Evolutionary conservation across 2,329 filamentous ascomycete genomes (phyloP).

Genomic region (Fusarium liriodendri): DNA sequence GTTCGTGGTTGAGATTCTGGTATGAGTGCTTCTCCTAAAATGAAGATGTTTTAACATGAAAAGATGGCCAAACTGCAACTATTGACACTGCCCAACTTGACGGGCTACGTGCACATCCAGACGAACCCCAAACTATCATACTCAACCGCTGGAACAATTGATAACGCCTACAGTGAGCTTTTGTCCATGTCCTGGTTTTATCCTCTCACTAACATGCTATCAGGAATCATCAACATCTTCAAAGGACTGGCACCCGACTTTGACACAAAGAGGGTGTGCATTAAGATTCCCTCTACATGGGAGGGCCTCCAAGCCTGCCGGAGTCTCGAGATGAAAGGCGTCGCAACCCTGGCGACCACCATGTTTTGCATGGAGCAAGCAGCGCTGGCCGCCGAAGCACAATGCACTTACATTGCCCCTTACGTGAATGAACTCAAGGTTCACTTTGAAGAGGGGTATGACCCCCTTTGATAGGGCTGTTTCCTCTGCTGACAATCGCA

Average conservation of each 20-base stretch:
- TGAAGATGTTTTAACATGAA: not conserved
- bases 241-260: conserved; percentile 43
- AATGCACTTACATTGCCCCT: conserved; percentile 72
- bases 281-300: conserved; percentile 73
- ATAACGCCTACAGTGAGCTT: conserved; percentile 61
- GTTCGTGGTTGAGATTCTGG: conserved; percentile 67
- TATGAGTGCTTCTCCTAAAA: conserved; percentile 38
- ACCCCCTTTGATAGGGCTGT: not conserved
- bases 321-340: conserved; percentile 62
- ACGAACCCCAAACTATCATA: conserved; percentile 69
- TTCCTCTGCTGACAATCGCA: conserved; percentile 34
- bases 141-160: conserved; percentile 59
- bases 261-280: conserved; percentile 63
- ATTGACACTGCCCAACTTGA: conserved; percentile 60
- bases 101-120: conserved; percentile 67
- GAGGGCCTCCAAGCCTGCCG: conserved; percentile 71
- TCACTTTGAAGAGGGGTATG: conserved; percentile 65
- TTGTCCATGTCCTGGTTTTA: accelerated
- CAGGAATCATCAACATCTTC: conserved; percentile 59
- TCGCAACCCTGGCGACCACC: conserved; percentile 71
- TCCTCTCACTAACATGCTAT: not conserved
- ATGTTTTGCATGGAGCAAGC: conserved; percentile 73
- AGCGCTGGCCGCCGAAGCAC: conserved; percentile 65
- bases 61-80: conserved; percentile 68
- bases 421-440: conserved; percentile 75